Percentiles rank a stretch among this genome's conserved stretches.
These are phyloP conservation scores for Cubamyces lactineus DNA, from an alignment of 768 basidiomycete species.

Conservation along the genomic window DNA sequence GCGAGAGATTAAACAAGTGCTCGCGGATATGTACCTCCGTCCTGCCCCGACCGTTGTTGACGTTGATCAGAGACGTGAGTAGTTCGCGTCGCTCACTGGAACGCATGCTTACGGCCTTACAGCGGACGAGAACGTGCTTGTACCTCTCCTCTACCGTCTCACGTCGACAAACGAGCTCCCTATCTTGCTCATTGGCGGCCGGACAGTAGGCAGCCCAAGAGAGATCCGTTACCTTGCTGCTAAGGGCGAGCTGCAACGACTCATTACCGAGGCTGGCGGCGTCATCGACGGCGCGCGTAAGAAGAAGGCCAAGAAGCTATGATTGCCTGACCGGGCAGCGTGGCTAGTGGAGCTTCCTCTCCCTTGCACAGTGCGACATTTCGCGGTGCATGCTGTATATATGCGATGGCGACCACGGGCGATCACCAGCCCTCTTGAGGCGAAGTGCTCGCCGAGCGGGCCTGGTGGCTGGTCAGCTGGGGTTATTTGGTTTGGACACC, in stretches of 20 bases:
- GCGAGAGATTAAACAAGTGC: slow-evolving; percentile 65
- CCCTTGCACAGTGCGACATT: slow-evolving; percentile 11
- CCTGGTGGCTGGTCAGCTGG: slow-evolving; percentile 13
- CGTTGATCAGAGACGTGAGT: slow-evolving; percentile 61
- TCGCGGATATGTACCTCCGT: slow-evolving; percentile 56
- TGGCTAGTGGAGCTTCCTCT: neutral
- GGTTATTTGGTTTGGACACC: slow-evolving; percentile 7
- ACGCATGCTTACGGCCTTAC: neutral
- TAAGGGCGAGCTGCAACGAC: slow-evolving; percentile 53
- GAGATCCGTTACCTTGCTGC: slow-evolving; percentile 55
- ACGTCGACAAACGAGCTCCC: slow-evolving; percentile 60
- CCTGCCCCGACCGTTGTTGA: slow-evolving; percentile 72
- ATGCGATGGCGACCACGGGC: slow-evolving; percentile 11
- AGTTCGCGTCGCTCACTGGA: neutral
- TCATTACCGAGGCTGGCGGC: slow-evolving; percentile 60
- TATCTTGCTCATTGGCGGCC: slow-evolving; percentile 70
- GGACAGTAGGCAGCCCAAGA: slow-evolving; percentile 46
- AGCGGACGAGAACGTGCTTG: slow-evolving; percentile 68
- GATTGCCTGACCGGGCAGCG: neutral
- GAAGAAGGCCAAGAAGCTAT: slow-evolving; percentile 45
- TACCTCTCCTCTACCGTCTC: slow-evolving; percentile 63
- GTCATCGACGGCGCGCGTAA: slow-evolving; percentile 56
- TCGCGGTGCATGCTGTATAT: slow-evolving; percentile 20
- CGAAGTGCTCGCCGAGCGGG: slow-evolving; percentile 22
- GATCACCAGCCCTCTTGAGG: slow-evolving; percentile 6